phyloP scores from a whole-genome alignment of 2,329 filamentous ascomycete genomes.

The Colletotrichum tofieldiae region DNA sequence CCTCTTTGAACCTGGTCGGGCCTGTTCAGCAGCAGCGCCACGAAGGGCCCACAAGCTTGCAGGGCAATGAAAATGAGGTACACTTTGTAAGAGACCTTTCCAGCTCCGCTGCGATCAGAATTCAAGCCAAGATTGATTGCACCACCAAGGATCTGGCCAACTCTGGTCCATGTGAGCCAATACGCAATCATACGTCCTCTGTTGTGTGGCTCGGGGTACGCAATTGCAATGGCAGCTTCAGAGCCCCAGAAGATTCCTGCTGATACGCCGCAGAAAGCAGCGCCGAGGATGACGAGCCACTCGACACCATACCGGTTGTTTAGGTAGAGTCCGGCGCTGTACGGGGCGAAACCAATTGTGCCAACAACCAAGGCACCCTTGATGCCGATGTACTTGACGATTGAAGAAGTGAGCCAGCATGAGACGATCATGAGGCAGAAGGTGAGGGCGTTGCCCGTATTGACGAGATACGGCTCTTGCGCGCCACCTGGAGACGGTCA shows the following conservation, averaged over 20 bases:
- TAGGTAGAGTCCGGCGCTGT: conserved; percentile 60
- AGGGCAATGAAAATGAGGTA: conserved; percentile 59
- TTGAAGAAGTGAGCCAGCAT: conserved; percentile 57
- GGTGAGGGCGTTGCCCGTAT: conserved; percentile 79
- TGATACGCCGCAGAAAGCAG: conserved; percentile 58
- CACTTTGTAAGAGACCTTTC: conserved; percentile 63
- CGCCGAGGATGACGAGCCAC: conserved; percentile 62
- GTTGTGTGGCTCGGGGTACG: conserved; percentile 77
- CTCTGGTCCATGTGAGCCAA: conserved; percentile 73
- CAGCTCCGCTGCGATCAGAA: conserved; percentile 57
- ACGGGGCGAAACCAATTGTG: conserved; percentile 60
- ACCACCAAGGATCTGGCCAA: conserved; percentile 67
- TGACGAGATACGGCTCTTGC: conserved; percentile 76
- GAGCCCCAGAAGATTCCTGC: conserved; percentile 57
- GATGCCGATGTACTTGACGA: conserved; percentile 55
- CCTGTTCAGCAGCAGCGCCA: conserved; percentile 61
- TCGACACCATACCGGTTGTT: conserved; percentile 61
- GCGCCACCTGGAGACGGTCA: conserved; percentile 69
- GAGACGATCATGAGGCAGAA: conserved; percentile 69
- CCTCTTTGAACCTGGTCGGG: conserved; percentile 61
- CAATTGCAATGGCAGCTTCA: conserved; percentile 52
- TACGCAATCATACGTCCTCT: conserved; percentile 73
- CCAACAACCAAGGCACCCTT: conserved; percentile 59
- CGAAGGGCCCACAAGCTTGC: conserved; percentile 61
- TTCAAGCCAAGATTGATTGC: conserved; percentile 67